Evolutionary conservation across 164 flowering plant species (phyloP), one percentile per base, ranked within the genome.

Genomic region (Buxus sempervirens): DNA sequence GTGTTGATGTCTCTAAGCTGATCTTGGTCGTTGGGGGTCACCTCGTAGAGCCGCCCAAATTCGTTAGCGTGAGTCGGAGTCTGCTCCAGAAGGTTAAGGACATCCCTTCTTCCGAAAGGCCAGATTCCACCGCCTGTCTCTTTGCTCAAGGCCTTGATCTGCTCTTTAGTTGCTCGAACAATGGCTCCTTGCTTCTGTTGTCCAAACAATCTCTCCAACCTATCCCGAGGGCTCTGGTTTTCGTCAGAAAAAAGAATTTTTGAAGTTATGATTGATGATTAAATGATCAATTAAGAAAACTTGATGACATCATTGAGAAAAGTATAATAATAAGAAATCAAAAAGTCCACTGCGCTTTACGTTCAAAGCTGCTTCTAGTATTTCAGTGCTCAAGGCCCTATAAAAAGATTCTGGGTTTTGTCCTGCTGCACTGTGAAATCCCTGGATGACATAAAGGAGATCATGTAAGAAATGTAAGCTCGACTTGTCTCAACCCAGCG

Each of bases 91-190:
- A 89, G 64, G 54, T 81, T 78, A 79, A 78, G 64, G 0, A 82
- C 77, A 13, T 72, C 78, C 5, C 70, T 49, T 56, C 62, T 22
- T 36, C 61, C 66, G 27, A 82, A 79, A 9, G 82, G 81, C 70
- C 64, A 5, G 38, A 32, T 32, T 32, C 54, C 62, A 26, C 42
- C 26, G 4, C 36, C 20, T 21, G 65, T 69, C 0, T 63, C 63
- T 16, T 70, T 72, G 75, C 78, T 79, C 73, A 82, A n/a, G 21
- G 79, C 69, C 59, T 66, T 54, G 49, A 85, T 73, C 63, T 86
- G 85, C 61, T 82, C 82, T 48, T 45, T 55, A 1, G 79, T 66
- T 15, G 82, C 85, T 69, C 69, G 78, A 9, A 81, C 21, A 0
- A 86, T 67, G 9, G 61, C 59, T 23, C 82, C 85, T 41, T 73